Conservation (phyloP, 1,284 basidiomycete genomes). For the Sanghuangporus sanghuang region DNA sequence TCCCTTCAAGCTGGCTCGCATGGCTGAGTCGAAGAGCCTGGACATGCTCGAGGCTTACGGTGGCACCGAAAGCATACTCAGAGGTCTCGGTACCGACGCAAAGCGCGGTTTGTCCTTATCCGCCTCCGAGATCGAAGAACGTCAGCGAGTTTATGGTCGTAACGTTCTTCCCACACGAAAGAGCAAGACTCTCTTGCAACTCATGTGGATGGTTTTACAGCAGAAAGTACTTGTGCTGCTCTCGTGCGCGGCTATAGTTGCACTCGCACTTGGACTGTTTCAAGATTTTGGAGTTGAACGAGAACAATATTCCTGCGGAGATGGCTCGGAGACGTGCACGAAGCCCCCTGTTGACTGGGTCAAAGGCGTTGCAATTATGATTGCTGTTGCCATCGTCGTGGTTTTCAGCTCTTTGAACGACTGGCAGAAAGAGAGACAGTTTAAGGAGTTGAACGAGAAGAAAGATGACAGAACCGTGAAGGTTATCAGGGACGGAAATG, state of each 20-base stretch:
- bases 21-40: constrained; percentile 89
- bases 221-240: constrained; percentile 93
- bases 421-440: constrained; percentile 97
- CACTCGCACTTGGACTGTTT: constrained; percentile 40
- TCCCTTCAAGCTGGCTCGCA: constrained; percentile 74
- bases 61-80: constrained; percentile 67
- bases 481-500: constrained; percentile 80
- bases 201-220: constrained; percentile 94
- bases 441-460: constrained; percentile 63
- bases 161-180: constrained; percentile 79
- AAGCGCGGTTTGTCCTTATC: constrained; percentile 46
- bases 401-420: constrained; percentile 86
- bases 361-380: constrained; percentile 79
- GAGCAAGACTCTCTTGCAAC: constrained; percentile 72
- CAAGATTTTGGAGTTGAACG: constrained; percentile 80
- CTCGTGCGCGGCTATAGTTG: constrained; percentile 87
- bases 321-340: constrained; percentile 28
- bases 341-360: constrained; percentile 89
- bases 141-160: constrained; percentile 74
- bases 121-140: constrained; percentile 43
- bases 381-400: constrained; percentile 84
- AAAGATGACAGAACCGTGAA: constrained; percentile 87
- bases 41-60: constrained; percentile 70
- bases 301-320: constrained; percentile 36
- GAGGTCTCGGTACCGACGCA: constrained; percentile 69